phyloP scores from a whole-genome alignment of 2,329 filamentous ascomycete genomes.

The Leptographium radiaticola region DNA sequence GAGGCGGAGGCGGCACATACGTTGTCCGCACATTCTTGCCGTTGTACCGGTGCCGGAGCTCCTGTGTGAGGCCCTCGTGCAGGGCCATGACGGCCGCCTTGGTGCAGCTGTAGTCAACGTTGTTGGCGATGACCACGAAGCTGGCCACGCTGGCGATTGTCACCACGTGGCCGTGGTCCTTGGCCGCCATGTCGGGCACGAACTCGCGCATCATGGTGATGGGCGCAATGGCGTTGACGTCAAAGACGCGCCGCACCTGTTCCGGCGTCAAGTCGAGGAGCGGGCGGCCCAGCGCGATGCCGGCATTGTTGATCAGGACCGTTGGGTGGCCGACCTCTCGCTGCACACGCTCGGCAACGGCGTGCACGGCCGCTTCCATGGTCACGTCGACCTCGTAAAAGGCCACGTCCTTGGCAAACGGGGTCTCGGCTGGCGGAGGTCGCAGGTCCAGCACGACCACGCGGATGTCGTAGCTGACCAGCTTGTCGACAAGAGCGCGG shows the following conservation, averaged over 20 bases:
- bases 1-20: background rate
- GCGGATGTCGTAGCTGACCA: conserved; percentile 52
- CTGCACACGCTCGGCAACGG: conserved; percentile 39
- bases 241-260: conserved; percentile 52
- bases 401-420: conserved; percentile 31
- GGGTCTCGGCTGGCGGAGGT: conserved; percentile 23
- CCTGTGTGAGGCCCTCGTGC: conserved; percentile 50
- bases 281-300: conserved; percentile 46
- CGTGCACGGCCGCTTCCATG: conserved; percentile 37
- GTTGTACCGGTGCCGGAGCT: conserved; percentile 45
- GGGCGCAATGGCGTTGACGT: conserved; percentile 50
- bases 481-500: conserved; percentile 45
- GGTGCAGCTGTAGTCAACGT: conserved; percentile 50
- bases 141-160: conserved; percentile 54
- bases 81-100: conserved; percentile 56
- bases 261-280: conserved; percentile 39
- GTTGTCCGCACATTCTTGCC: conserved; percentile 48
- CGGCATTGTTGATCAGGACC: conserved; percentile 61
- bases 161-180: conserved; percentile 60
- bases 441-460: conserved; percentile 63
- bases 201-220: conserved; percentile 51
- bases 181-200: conserved; percentile 47
- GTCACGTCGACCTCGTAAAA: conserved; percentile 62
- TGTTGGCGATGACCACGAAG: conserved; percentile 32
- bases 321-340: conserved; percentile 49